phyloP scores from a whole-genome alignment of 192 early-diverging fungal species.

The Podila epigama region DNA sequence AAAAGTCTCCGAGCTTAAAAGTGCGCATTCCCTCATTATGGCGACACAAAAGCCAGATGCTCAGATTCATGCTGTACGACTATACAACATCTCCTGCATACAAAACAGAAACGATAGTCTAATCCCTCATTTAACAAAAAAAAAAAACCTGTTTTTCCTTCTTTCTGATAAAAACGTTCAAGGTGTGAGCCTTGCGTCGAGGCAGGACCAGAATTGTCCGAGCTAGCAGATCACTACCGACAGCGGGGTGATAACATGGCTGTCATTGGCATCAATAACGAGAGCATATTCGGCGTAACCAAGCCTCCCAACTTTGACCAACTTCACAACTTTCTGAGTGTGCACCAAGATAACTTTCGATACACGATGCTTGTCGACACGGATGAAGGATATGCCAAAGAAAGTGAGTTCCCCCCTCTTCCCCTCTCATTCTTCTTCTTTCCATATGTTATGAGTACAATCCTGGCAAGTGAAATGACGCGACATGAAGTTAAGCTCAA shows the following conservation, averaged over 20 bases:
- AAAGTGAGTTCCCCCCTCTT: constrained; percentile 41
- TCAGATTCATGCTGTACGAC: neutral
- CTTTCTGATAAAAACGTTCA: neutral
- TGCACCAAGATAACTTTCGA: constrained; percentile 24
- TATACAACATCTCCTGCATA: neutral
- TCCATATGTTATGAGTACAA: neutral
- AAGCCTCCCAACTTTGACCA: neutral
- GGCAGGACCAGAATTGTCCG: constrained; percentile 35
- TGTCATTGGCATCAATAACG: constrained; percentile 41
- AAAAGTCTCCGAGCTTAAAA: neutral
- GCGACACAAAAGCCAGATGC: no score
- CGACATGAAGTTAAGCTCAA: no score
- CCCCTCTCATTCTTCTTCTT: neutral
- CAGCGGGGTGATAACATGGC: constrained; percentile 10
- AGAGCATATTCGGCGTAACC: constrained; percentile 37
- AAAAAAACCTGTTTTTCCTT: neutral
- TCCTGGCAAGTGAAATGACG: no score
- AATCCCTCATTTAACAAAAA: no score
- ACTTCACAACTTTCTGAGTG: constrained; percentile 16
- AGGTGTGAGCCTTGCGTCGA: constrained; percentile 43
- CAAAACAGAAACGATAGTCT: neutral
- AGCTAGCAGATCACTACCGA: constrained; percentile 26
- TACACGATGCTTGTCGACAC: constrained; percentile 34
- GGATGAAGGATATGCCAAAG: constrained; percentile 36
- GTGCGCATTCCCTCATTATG: no score